phyloP scores from a whole-genome alignment of 495 filamentous ascomycete species.

The Aspergillus leporis region DNA sequence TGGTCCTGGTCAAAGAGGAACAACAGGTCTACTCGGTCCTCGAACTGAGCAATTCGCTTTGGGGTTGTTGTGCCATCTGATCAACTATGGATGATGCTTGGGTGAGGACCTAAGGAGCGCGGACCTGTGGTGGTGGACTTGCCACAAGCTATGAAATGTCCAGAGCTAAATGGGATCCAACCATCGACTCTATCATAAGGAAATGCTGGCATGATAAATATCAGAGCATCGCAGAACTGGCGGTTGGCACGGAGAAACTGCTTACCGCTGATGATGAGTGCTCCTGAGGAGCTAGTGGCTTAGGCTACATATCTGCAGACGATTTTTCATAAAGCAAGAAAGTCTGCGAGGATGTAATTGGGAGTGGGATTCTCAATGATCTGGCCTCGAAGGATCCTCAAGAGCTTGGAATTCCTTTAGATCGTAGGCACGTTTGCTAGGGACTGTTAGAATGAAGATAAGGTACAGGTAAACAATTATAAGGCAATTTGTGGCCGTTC shows the following conservation, averaged over 20 bases:
- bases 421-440: too few relatives aligned
- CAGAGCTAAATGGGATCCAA: constrained; percentile 31
- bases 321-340: too few relatives aligned
- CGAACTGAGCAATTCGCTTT: constrained; percentile 41
- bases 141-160: constrained; percentile 38
- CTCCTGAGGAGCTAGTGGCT: too few relatives aligned
- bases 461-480: too few relatives aligned
- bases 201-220: constrained; percentile 42
- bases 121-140: constrained; percentile 33
- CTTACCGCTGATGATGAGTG: background rate
- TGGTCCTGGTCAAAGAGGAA: constrained; percentile 27
- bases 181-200: constrained; percentile 38
- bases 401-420: too few relatives aligned
- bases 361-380: too few relatives aligned
- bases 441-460: too few relatives aligned
- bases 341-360: too few relatives aligned
- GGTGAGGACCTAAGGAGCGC: constrained; percentile 37
- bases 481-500: too few relatives aligned
- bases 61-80: constrained; percentile 36
- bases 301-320: too few relatives aligned
- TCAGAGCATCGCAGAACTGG: constrained; percentile 29
- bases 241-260: constrained; percentile 23
- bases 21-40: constrained; percentile 30
- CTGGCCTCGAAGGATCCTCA: too few relatives aligned
- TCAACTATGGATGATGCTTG: constrained; percentile 37